Percentiles rank a stretch among this genome's conserved stretches.
Evolutionary conservation across 306 rosid genomes (phyloP).

Genomic region (Malus sylvestris): DNA sequence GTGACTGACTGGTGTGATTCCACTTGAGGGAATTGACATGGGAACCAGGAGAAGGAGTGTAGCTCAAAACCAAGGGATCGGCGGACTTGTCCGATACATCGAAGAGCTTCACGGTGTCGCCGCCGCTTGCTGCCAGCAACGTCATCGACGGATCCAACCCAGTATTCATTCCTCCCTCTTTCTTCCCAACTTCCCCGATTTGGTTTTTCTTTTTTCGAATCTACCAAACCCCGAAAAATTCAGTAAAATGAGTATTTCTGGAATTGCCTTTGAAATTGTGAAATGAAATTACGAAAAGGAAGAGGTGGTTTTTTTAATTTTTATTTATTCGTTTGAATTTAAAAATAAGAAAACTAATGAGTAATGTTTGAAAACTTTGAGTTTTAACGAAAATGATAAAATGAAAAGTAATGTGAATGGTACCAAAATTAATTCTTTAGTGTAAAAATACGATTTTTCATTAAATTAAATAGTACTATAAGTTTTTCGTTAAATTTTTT

Average conservation of each 20-base stretch:
- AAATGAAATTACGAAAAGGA: neutral
- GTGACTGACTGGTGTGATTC: slow-evolving; percentile 89
- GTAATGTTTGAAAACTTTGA: accelerated
- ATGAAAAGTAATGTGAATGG: accelerated
- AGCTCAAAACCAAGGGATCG: slow-evolving; percentile 85
- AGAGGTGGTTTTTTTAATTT: neutral
- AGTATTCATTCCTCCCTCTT: slow-evolving; percentile 16
- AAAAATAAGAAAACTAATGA: no score
- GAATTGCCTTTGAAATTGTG: neutral
- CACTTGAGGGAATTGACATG: slow-evolving; percentile 88
- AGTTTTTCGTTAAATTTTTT: neutral
- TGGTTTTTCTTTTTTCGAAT: neutral
- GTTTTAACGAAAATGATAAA: accelerated
- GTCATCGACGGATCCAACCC: slow-evolving; percentile 64
- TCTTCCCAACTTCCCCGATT: neutral
- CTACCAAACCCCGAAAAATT: slow-evolving; percentile 10
- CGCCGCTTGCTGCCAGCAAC: slow-evolving; percentile 80
- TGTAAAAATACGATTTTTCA: accelerated
- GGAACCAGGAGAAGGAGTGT: slow-evolving; percentile 70
- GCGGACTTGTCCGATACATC: slow-evolving; percentile 76
- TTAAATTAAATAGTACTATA: accelerated
- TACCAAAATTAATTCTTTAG: accelerated
- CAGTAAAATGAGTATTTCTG: neutral
- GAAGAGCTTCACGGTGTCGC: slow-evolving; percentile 88
- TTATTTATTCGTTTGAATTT: neutral